Evolutionary conservation across 2,329 filamentous ascomycete genomes (phyloP).

Genomic region (Colletotrichum eremochloae): DNA sequence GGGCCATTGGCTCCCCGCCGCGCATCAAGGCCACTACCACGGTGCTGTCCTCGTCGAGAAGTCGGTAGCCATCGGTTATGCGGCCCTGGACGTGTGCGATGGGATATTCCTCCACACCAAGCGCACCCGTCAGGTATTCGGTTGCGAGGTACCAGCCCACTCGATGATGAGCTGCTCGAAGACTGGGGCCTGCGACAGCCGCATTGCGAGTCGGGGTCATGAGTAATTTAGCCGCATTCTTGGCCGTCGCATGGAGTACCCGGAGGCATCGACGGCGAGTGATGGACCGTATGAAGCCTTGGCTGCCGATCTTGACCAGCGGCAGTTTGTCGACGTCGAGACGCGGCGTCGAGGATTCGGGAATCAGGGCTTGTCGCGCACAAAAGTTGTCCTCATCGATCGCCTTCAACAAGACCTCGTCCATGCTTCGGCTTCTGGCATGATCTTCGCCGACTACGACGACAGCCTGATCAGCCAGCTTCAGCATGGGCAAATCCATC

Average conservation of each 20-base stretch:
- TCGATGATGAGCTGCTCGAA: conserved; percentile 63
- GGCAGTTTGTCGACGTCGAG: conserved; percentile 60
- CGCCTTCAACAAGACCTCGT: conserved; percentile 56
- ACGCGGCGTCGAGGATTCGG: conserved; percentile 53
- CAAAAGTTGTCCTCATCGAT: conserved; percentile 56
- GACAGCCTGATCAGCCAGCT: conserved; percentile 64
- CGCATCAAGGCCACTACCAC: conserved; percentile 72
- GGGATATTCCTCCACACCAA: conserved; percentile 63
- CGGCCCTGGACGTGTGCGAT: conserved; percentile 67
- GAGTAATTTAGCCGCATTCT: conserved; percentile 61
- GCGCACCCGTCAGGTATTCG: conserved; percentile 58
- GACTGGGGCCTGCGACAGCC: conserved; percentile 55
- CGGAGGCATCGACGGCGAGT: neutral
- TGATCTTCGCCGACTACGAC: conserved; percentile 66
- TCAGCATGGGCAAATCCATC: conserved; percentile 70
- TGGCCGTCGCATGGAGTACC: conserved; percentile 60
- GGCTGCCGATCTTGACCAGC: conserved; percentile 44
- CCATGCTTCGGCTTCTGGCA: conserved; percentile 66
- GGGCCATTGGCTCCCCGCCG: conserved; percentile 72
- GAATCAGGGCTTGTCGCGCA: conserved; percentile 62
- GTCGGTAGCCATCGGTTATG: conserved; percentile 57
- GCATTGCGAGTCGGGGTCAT: conserved; percentile 67
- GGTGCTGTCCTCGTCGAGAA: conserved; percentile 62
- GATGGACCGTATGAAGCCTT: conserved; percentile 47
- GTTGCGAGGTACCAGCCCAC: conserved; percentile 68